phyloP scores from a whole-genome alignment of 2,329 filamentous ascomycete genomes.

The Aspergillus pseudotamarii region DNA sequence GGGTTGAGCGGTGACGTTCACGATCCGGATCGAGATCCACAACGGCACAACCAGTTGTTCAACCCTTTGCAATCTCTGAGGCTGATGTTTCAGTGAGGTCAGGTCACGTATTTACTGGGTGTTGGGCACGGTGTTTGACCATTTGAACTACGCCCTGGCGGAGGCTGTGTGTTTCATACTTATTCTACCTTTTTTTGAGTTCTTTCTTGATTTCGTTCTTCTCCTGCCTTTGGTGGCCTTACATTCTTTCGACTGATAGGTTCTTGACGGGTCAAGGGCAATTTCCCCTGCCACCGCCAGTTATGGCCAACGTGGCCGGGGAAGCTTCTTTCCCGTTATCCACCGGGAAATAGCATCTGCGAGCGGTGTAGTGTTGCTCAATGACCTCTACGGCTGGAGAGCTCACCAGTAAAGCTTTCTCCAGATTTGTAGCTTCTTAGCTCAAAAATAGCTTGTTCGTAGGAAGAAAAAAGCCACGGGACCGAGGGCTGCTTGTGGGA shows the following conservation, averaged over 20 bases:
- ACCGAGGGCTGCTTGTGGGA: neutral
- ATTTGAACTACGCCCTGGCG: neutral
- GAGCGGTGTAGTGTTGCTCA: neutral
- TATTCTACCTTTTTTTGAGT: neutral
- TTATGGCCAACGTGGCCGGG: slow-evolving; percentile 4
- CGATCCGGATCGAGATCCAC: slow-evolving; percentile 14
- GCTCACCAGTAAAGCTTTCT: neutral
- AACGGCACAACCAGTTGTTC: neutral
- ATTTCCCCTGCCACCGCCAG: slow-evolving; percentile 5
- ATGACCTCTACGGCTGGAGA: neutral
- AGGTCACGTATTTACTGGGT: neutral
- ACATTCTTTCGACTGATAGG: neutral
- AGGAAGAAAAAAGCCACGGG: neutral
- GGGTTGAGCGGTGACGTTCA: slow-evolving; percentile 12
- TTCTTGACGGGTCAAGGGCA: neutral
- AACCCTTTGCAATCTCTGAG: neutral
- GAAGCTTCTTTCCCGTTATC: slow-evolving; percentile 1
- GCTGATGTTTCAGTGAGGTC: neutral
- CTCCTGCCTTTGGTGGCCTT: neutral
- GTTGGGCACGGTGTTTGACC: too few relatives aligned
- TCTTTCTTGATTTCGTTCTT: neutral
- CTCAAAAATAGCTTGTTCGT: neutral
- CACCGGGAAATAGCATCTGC: neutral
- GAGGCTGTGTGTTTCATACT: neutral
- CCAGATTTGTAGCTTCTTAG: neutral